Conservation (phyloP, 2,329 filamentous ascomycete genomes). For the Dactylellina haptotyla region DNA sequence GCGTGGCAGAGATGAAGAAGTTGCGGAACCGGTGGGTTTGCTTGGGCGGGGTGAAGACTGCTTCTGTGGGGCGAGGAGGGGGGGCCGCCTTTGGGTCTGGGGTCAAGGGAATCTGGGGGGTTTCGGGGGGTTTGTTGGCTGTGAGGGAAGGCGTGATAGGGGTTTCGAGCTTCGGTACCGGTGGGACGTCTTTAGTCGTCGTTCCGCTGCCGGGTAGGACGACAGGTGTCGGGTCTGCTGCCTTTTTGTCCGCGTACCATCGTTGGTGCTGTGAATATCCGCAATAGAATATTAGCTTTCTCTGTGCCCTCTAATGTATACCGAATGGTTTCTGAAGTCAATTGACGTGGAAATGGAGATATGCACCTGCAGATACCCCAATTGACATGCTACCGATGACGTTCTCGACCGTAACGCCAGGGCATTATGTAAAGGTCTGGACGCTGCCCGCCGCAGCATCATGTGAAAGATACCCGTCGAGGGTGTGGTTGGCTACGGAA, state of each 20-base stretch:
- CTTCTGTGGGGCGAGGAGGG: conserved; percentile 61
- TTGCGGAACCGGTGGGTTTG: conserved; percentile 79
- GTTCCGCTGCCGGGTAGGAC: conserved; percentile 55
- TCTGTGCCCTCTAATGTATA: no score
- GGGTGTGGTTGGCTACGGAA: background rate
- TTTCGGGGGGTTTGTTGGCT: conserved; percentile 61
- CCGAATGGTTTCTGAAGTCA: background rate
- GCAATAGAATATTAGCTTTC: conserved; percentile 1
- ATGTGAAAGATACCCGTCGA: conserved; percentile 25
- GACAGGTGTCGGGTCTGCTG: conserved; percentile 55
- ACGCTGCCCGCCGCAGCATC: conserved; percentile 53
- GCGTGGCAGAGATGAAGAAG: conserved; percentile 78
- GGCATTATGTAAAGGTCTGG: conserved; percentile 38
- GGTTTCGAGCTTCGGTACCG: conserved; percentile 49
- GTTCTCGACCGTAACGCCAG: conserved; percentile 27
- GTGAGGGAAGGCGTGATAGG: conserved; percentile 58
- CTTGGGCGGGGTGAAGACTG: conserved; percentile 64
- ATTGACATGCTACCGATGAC: conserved; percentile 32
- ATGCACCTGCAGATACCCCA: conserved; percentile 40
- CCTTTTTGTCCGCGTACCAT: conserved; percentile 41
- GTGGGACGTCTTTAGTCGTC: conserved; percentile 59
- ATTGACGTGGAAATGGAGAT: conserved; percentile 10
- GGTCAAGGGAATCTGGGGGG: conserved; percentile 65
- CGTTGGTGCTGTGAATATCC: conserved; percentile 41
- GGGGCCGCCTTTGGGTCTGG: conserved; percentile 61